Evolutionary conservation across 2,329 filamentous ascomycete genomes (phyloP), one percentile per base, ranked within the genome.

Genomic region (Tolypocladium sp.): DNA sequence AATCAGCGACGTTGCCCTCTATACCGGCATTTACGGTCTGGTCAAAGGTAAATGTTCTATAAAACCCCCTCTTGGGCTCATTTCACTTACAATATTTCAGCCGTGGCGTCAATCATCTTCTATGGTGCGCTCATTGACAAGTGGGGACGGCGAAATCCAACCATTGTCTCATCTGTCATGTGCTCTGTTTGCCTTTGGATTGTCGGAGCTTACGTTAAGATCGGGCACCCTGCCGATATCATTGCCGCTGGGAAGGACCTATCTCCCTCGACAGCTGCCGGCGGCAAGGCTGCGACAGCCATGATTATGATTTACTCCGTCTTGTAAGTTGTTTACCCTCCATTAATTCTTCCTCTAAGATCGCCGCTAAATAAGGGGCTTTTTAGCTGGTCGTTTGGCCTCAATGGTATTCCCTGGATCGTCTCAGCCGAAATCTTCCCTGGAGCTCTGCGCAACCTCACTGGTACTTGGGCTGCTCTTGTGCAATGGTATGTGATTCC

Each of bases 221-320:
- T 78, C 53, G 77, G 76, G 2, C 77, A 81, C 55, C 79, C 80
- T 0, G 74, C 77, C 10, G 71, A 66, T 1, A 75, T 76, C 27
- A 79, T 80, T 46, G 71, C 68, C 0, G 71, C 72, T 2, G 79
- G 79, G 9, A 68, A 71, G 15, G 66, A 76, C 2, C 70, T 74
- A 7, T 77, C 77, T 0, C 67, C 74, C 8, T 76, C 74, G 0
- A 77, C 74, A 0, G 67, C 68, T 4, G 77, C 75, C 4, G 79
- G 79, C 59, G 81, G 80, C 0, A 77, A 79, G 59, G 74, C 80
- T 17, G 80, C 81, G 9, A 82, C 80, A 38, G 80, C 79, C 3
- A 79, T 79, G 66, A 77, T 83, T 30, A 83, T 82, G 71, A 70
- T 83, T 1, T 83, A 82, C 62, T 80, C 75, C 1, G 73, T 81